A percentile compares a stretch with the other conserved stretches of the same genome.
Conservation (phyloP, 306 rosid species). For the Pyrus communis region DNA sequence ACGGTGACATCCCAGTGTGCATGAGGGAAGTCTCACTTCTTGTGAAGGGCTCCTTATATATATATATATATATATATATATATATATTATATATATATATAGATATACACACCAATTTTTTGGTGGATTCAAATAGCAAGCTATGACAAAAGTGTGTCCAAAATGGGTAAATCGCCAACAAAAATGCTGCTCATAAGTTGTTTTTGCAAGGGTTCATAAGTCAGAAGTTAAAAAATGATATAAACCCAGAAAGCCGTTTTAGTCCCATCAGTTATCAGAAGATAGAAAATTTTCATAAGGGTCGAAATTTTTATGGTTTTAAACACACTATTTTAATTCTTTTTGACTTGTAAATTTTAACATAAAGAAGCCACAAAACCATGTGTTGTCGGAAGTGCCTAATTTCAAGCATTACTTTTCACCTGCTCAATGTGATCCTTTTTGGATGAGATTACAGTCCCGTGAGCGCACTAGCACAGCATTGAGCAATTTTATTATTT, state of each 20-base stretch:
- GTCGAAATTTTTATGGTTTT: no score
- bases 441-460: not conserved
- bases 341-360: not conserved
- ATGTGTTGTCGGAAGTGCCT: slow-evolving; percentile 2
- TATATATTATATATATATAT: no score
- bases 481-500: not conserved
- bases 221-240: not conserved
- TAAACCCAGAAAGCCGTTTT: not conserved
- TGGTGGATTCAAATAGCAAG: not conserved
- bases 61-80: no score
- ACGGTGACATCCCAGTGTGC: no score
- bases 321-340: not conserved
- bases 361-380: slow-evolving; percentile 1
- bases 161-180: slow-evolving; percentile 20
- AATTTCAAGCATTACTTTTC: not conserved
- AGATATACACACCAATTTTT: not conserved
- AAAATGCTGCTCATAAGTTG: not conserved
- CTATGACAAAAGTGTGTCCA: not conserved
- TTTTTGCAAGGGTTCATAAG: not conserved
- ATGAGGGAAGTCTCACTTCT: not conserved
- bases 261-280: slow-evolving; percentile 6
- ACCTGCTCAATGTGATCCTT: not conserved
- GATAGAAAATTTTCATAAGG: no score
- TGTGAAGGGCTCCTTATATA: not conserved
- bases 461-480: not conserved